Evolutionary conservation across 352 stramenopile species (phyloP), one percentile per base, ranked within the genome.

Genomic region (Ochromonadaceae sp.): DNA sequence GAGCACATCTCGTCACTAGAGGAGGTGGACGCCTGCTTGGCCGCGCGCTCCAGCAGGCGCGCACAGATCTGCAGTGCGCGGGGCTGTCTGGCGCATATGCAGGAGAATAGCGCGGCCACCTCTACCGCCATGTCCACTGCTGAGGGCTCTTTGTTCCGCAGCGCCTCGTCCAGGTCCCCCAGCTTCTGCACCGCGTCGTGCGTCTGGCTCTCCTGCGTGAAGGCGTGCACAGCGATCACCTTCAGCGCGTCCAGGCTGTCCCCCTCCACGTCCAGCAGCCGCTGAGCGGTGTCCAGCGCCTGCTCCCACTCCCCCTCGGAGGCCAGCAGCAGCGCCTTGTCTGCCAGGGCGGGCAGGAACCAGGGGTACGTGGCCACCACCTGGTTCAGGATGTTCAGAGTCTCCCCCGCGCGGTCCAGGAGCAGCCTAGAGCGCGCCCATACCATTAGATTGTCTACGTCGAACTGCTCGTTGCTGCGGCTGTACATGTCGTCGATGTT

Each of bases 1-100:
- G n/a, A n/a, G n/a, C n/a, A n/a, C 1, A 77, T 73, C 66, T 92
- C 85, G 31, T 53, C 44, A 2, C 32, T 43, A 3, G 62, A 66
- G n/a, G n/a, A 50, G 15, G 41, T 30, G 15, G 66, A 44, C 1
- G 28, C 32, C 36, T 60, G 30, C 15, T 46, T 30, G 36, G 43
- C 63, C 5, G 68, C 69, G 17, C 36, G 22, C 3, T 70, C 67
- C 2, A 74, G 44, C 15, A 77, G 20, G 1, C 44, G 36, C 0
- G 68, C 10, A 10, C 67, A 71, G 9, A 35, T 28, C 1, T 72
- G 42, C 9, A 76, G 50, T 2, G 75, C 44, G 30, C 46, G 22
- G 14, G 22, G 30, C 22, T 71, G 58, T 20, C 70, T 35, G 26
- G 36, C 55, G 12, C 61, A 53, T 12, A 76, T 48, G 5, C 44